Conservation (phyloP, 306 rosid genomes). For the Acacia confusa region DNA sequence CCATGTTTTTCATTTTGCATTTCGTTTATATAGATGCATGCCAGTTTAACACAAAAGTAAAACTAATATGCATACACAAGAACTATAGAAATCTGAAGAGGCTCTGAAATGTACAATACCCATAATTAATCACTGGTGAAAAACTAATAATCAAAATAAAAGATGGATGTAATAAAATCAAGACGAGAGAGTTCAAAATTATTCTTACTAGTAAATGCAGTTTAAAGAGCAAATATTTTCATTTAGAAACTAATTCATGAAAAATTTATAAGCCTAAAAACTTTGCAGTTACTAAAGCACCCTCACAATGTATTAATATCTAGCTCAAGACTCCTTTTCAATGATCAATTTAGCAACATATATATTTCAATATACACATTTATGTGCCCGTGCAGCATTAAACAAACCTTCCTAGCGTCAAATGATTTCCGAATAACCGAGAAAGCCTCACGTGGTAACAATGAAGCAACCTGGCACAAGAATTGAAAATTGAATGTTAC, state of each 20-base stretch:
- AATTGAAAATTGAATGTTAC: not conserved
- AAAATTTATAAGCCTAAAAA: not conserved
- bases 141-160: not conserved
- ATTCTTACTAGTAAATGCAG: not conserved
- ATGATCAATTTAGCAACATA: not conserved
- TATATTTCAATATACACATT: not conserved
- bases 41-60: not conserved
- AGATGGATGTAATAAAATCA: not conserved
- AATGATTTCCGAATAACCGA: slow-evolving; percentile 83
- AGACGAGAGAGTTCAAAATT: not conserved
- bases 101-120: not conserved
- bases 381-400: not conserved
- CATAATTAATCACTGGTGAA: not conserved
- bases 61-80: not conserved
- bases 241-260: not conserved
- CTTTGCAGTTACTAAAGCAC: not conserved
- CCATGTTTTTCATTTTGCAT: not conserved
- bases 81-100: not conserved
- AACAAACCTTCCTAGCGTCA: slow-evolving; percentile 91
- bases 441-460: slow-evolving; percentile 85
- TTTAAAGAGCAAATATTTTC: not conserved
- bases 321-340: not conserved
- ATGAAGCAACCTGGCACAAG: slow-evolving; percentile 69
- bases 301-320: not conserved
- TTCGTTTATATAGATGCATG: not conserved